Evolutionary conservation across 108 stramenopile species (phyloP).

Genomic region (Epipyxis sp.): DNA sequence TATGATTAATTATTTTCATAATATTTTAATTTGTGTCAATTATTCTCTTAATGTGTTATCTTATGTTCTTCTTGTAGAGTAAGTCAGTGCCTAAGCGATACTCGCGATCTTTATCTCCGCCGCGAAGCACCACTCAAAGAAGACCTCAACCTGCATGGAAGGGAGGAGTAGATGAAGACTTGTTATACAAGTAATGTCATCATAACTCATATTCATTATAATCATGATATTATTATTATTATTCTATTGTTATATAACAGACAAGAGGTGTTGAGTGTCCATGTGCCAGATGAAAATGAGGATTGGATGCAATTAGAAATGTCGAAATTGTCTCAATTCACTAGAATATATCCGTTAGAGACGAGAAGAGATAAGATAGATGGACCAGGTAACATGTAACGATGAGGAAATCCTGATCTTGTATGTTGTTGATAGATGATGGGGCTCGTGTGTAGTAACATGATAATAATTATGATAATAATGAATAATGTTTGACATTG

Average conservation of each 20-base stretch:
- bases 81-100: not conserved
- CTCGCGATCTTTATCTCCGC: slow-evolving; percentile 23
- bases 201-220: no score
- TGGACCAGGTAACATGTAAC: no score
- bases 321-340: not conserved
- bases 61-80: not conserved
- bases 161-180: not conserved
- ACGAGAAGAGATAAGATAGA: not conserved
- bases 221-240: no score
- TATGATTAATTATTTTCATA: no score
- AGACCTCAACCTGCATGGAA: not conserved
- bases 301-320: slow-evolving; percentile 22
- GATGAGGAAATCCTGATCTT: no score
- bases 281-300: slow-evolving; percentile 15
- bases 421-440: no score
- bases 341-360: slow-evolving; percentile 4
- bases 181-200: no score
- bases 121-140: not conserved
- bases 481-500: no score
- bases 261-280: not conserved
- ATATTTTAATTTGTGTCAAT: no score
- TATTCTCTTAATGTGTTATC: not conserved
- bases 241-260: no score
- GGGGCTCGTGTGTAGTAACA: no score
- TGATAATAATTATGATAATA: no score